These are phyloP conservation scores for Eimeria brunetti DNA, from an alignment of 169 alveolate genomes.

Conservation along the genomic window DNA sequence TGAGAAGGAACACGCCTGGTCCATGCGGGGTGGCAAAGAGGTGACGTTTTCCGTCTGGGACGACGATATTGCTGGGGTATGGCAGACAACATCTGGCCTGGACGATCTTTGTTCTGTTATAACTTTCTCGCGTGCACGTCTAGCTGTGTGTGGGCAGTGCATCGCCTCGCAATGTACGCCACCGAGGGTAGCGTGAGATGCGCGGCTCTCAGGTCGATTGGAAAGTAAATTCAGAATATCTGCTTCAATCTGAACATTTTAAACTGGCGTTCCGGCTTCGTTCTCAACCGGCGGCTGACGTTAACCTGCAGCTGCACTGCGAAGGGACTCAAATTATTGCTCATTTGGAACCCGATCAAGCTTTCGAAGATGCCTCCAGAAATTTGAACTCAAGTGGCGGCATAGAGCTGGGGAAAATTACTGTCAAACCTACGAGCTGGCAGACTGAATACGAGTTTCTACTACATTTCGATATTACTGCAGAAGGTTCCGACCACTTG, in stretches of 20 bases:
- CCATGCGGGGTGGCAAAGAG: slow-evolving; percentile 47
- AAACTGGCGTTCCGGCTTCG: slow-evolving; percentile 41
- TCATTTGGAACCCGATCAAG: background rate
- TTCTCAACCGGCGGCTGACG: slow-evolving; percentile 49
- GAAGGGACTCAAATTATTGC: slow-evolving; percentile 18
- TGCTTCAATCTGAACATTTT: slow-evolving; percentile 3
- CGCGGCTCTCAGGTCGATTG: slow-evolving; percentile 41
- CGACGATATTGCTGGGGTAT: slow-evolving; percentile 61
- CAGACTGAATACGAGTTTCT: slow-evolving; percentile 14
- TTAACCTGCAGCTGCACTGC: slow-evolving; percentile 41
- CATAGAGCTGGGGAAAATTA: background rate
- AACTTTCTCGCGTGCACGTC: background rate
- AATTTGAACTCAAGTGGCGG: background rate
- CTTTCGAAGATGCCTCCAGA: background rate
- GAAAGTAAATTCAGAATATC: background rate
- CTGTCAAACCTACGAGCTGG: slow-evolving; percentile 40
- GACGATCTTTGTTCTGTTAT: background rate
- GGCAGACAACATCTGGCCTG: background rate
- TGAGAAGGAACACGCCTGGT: slow-evolving; percentile 8
- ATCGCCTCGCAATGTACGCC: background rate
- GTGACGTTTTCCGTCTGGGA: slow-evolving; percentile 68
- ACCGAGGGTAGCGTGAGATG: background rate
- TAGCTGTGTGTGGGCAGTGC: background rate
- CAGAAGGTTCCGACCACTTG: background rate
- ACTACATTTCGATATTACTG: background rate